A percentile compares a stretch with the other conserved stretches of the same genome.
Evolutionary conservation across 768 basidiomycete species (phyloP).

Genomic region (Rhizopogon rudus): DNA sequence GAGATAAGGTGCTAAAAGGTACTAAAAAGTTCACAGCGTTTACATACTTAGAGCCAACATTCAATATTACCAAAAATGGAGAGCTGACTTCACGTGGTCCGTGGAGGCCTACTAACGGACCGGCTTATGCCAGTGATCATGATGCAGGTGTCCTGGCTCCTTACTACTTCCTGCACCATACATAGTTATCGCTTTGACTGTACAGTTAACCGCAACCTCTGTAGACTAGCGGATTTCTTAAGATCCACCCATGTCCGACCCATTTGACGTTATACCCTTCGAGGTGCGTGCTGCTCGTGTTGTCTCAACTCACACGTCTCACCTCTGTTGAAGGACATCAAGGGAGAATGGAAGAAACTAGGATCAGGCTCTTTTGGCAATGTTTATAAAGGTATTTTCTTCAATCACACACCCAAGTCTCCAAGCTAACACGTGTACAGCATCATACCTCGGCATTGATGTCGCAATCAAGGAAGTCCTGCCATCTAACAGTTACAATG

Average conservation of each 20-base stretch:
- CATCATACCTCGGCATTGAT: constrained; percentile 89
- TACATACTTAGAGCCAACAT: background rate
- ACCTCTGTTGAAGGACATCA: constrained; percentile 60
- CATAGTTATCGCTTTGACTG: background rate
- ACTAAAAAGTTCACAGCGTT: background rate
- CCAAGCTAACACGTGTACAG: constrained; percentile 32
- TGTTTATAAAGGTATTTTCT: constrained; percentile 71
- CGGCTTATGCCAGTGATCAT: background rate
- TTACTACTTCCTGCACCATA: background rate
- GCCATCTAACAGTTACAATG: constrained; percentile 88
- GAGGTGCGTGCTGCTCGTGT: constrained; percentile 43
- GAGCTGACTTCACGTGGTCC: background rate
- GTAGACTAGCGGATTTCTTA: background rate
- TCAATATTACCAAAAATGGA: background rate
- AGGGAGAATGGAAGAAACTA: constrained; percentile 82
- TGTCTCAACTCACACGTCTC: background rate
- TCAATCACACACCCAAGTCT: constrained; percentile 5
- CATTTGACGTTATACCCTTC: constrained; percentile 86
- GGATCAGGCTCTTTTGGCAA: constrained; percentile 93
- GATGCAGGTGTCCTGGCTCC: background rate
- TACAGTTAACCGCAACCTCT: background rate
- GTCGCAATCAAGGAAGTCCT: constrained; percentile 97
- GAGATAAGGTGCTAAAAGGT: background rate
- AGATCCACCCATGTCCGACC: constrained; percentile 44
- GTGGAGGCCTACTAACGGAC: background rate